Evolutionary conservation across 2,329 filamentous ascomycete species (phyloP), one percentile per base, ranked within the genome.

Genomic region (Cercospora citrullina): DNA sequence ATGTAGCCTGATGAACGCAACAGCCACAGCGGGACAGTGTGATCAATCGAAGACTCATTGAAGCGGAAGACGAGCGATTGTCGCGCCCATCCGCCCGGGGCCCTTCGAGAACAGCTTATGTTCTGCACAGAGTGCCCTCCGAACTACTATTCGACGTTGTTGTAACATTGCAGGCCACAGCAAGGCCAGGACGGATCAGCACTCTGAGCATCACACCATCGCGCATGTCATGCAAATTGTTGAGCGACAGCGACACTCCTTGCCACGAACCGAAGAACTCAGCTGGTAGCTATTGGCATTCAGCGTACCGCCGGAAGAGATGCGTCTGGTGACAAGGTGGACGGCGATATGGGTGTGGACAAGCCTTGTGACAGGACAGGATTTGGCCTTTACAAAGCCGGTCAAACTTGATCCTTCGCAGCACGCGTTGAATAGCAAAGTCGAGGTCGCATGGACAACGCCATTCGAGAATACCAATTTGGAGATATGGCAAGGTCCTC

Each of bases 401-500:
- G 58, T 18, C 33, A 59, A 64, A 23, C 21, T 42, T 21, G 66
- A 68, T 53, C 59, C 60, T n/a, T 53, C 58, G 12, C 64, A 67
- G 16, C 66, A 67, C 53, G 57, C 30, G 6, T 36, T 64, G 23
- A 61, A 58, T 26, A 36, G 62, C 12, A 51, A 64, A n/a, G 51
- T 69, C 9, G 31, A 58, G 18, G 51, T 67, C n/a, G 33, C 26
- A 26, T 69, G 67, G 67, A 62, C 28, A 18, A 58, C 60, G 18
- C 60, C 67, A 5, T 66, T 64, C 23, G 39, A 64, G 12, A 26
- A 67, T 30, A 69, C 67, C 21, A 67, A 66, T 42, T 26, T 69
- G 53, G 67, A 62, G 28, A 21, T 67, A 0, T 69, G 67, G 67
- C 67, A 69, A 67, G 64, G 67, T 14, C 67, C 64, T 30, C 60